These are phyloP conservation scores for Ganoderma multipileum DNA, from an alignment of 1,284 basidiomycete species.

Conservation along the genomic window DNA sequence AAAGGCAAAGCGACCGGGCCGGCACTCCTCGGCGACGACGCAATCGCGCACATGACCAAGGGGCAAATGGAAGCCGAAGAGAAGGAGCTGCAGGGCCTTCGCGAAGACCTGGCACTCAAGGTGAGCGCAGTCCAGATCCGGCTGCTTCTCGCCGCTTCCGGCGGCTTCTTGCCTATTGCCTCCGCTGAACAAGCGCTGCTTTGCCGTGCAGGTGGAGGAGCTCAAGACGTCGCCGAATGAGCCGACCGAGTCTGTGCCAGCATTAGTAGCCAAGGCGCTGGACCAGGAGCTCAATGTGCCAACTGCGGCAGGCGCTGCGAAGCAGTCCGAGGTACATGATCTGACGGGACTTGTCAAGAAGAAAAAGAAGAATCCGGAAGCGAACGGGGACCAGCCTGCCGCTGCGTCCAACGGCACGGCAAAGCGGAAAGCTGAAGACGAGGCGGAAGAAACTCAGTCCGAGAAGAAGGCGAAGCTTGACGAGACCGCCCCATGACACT, in stretches of 20 bases:
- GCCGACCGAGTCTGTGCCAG: constrained; percentile 61
- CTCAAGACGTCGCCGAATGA: constrained; percentile 80
- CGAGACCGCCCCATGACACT: constrained; percentile 29
- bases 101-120: constrained; percentile 84
- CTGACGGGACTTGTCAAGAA: constrained; percentile 85
- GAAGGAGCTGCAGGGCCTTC: constrained; percentile 78
- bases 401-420: constrained; percentile 41
- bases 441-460: constrained; percentile 48
- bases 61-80: constrained; percentile 77
- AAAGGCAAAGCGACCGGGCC: constrained; percentile 66
- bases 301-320: constrained; percentile 29
- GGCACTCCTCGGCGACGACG: constrained; percentile 55
- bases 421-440: constrained; percentile 78
- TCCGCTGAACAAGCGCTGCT: constrained; percentile 3
- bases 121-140: constrained; percentile 44
- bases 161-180: not conserved
- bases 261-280: constrained; percentile 69
- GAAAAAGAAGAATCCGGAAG: constrained; percentile 73
- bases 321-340: constrained; percentile 68
- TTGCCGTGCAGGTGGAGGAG: constrained; percentile 74
- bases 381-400: constrained; percentile 31
- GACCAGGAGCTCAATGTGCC: constrained; percentile 69
- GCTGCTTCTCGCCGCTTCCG: not conserved
- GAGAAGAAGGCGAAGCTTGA: constrained; percentile 77
- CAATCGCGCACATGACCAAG: constrained; percentile 66